Evolutionary conservation across 139 green algal genomes (phyloP), one percentile per base, ranked within the genome.

Genomic region (Marvania coccoides): DNA sequence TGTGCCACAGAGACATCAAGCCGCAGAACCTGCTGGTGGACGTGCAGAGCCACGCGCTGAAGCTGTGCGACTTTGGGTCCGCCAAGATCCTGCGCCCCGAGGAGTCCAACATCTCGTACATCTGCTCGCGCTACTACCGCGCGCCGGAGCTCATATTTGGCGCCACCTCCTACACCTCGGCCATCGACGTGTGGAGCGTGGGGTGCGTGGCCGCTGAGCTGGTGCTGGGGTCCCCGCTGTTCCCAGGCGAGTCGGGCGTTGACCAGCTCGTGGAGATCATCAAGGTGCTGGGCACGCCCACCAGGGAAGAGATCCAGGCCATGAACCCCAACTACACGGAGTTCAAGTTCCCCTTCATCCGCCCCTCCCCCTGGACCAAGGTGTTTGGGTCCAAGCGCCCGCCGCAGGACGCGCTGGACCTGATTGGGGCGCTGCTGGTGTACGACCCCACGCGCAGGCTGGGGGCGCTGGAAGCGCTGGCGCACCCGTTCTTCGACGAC

Each of bases 291-390:
- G 93, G 93, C 58, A 98, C 93, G 24, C 93, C 93, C 23, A 91
- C 80, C 2, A 74, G 87, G 3, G 91, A 97, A 77, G 90, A 99
- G 77, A 98, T 99, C 76, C 82, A 92, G 58, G 81, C 83, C 37
- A 99, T 99, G 95, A 98, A 99, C 86, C 94, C 94, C 68, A 97
- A 98, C 82, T 99, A 99, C 83, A 98, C 92, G 13, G 94, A 99
- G 81, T 96, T 98, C 83, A 97, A 97, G 78, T 96, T 97, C 69
- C 91, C 91, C 0, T 89, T 97, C 63, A 97, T 99, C 80, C 96
- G 95, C 71, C 82, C 94, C 23, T 91, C 97, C 69, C 87, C 93
- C 36, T 97, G 93, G 90, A 81, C 76, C 65, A 97, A 97, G 80
- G 88, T 98, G 8, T 98, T 98, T 81, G 24, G 23, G 6, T 82